These are phyloP conservation scores for Podospora pseudopauciseta DNA, from an alignment of 495 filamentous ascomycete genomes.

Conservation along the genomic window DNA sequence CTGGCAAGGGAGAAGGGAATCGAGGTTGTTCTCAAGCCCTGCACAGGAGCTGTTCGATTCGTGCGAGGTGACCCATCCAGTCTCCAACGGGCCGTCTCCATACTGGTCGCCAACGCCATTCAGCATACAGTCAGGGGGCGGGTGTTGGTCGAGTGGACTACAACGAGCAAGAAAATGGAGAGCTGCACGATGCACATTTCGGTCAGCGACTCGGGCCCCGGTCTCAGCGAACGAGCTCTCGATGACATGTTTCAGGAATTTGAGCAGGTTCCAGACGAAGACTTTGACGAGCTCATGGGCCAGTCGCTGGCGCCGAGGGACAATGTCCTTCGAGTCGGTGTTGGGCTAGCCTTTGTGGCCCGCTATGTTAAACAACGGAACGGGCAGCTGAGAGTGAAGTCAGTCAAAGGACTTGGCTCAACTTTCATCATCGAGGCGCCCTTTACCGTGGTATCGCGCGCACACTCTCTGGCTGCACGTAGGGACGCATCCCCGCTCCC, in stretches of 20 bases:
- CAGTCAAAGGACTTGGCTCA: constrained; percentile 21
- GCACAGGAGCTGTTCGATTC: constrained; percentile 54
- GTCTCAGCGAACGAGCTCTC: constrained; percentile 62
- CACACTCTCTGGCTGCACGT: constrained; percentile 19
- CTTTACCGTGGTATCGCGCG: constrained; percentile 26
- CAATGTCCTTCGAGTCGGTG: constrained; percentile 23
- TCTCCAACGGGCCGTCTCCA: constrained; percentile 68
- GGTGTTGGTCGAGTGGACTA: constrained; percentile 62
- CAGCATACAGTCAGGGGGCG: constrained; percentile 62
- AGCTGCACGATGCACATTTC: constrained; percentile 59
- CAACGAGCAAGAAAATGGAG: constrained; percentile 23
- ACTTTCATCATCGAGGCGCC: constrained; percentile 28
- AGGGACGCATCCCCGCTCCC: constrained; percentile 25
- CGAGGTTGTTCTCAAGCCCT: constrained; percentile 53
- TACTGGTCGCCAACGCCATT: constrained; percentile 73
- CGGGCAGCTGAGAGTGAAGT: constrained; percentile 22
- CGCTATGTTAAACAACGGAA: constrained; percentile 27
- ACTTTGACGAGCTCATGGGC: constrained; percentile 42
- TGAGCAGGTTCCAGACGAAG: constrained; percentile 68
- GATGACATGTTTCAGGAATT: constrained; percentile 73
- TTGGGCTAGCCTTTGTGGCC: constrained; percentile 23
- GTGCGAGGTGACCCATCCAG: constrained; percentile 70
- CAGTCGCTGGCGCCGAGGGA: constrained; percentile 6
- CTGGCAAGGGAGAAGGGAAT: constrained; percentile 70
- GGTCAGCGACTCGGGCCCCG: constrained; percentile 67